Conservation (phyloP, 2,329 filamentous ascomycete species). For the Pezicula neosporulosa region DNA sequence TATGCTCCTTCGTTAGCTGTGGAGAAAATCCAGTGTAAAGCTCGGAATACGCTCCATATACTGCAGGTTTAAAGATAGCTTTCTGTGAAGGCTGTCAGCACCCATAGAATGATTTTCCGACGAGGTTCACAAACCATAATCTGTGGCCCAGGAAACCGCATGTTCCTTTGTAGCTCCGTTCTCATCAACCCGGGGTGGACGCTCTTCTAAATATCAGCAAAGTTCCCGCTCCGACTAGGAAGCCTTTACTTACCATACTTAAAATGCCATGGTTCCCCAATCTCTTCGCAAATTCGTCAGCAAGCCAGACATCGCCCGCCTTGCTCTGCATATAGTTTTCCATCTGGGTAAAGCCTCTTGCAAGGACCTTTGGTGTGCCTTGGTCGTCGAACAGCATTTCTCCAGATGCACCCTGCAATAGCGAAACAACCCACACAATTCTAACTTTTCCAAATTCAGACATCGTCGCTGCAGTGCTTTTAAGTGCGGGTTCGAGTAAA, state of each 20-base stretch:
- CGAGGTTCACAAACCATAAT: constrained; percentile 14
- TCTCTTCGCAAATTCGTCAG: constrained; percentile 24
- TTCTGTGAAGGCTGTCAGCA: constrained; percentile 6
- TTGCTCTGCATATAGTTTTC: constrained; percentile 33
- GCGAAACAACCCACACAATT: constrained; percentile 24
- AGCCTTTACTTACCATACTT: constrained; percentile 22
- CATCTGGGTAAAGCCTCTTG: constrained; percentile 8
- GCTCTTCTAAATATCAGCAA: constrained; percentile 12
- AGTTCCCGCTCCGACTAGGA: background rate
- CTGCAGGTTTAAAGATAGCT: constrained; percentile 22
- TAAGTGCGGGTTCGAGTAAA: constrained; percentile 8
- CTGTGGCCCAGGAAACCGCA: constrained; percentile 2
- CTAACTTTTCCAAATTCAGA: constrained; percentile 22
- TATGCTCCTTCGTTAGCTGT: constrained; percentile 26
- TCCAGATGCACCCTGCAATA: constrained; percentile 9
- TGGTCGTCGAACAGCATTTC: constrained; percentile 22
- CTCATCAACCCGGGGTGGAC: constrained; percentile 39
- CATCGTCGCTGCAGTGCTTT: constrained; percentile 11
- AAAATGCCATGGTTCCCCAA: constrained; percentile 29
- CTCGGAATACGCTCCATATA: constrained; percentile 34
- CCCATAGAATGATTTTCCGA: background rate
- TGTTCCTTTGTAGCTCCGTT: constrained; percentile 32
- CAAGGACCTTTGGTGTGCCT: constrained; percentile 14
- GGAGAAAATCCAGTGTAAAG: constrained; percentile 32
- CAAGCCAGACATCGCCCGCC: constrained; percentile 28